These are phyloP conservation scores for Coffea humblotiana DNA, from an alignment of 305 asterid species.

Conservation along the genomic window DNA sequence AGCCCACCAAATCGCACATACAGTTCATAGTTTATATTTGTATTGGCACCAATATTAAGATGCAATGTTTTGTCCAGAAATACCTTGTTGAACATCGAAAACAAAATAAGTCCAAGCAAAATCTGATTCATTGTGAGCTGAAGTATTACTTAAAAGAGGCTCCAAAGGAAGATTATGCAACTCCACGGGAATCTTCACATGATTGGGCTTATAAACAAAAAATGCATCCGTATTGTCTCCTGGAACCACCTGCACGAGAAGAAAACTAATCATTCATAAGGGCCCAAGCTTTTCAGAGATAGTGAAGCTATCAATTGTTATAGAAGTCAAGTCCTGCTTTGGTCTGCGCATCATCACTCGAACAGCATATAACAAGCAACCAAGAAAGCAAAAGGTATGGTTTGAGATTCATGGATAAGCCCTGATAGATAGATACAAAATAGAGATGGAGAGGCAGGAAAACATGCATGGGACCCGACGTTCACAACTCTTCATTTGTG, in stretches of 20 bases:
- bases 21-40: conserved; percentile 53
- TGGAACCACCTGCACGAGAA: background rate
- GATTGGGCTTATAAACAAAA: background rate
- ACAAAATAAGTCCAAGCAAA: conserved; percentile 74
- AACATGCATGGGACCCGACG: no score
- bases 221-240: conserved; percentile 27
- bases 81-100: conserved; percentile 62
- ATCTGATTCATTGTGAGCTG: conserved; percentile 33
- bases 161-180: conserved; percentile 57
- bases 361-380: background rate
- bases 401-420: conserved; percentile 5
- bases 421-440: background rate
- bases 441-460: background rate
- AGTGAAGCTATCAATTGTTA: conserved; percentile 4
- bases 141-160: conserved; percentile 63
- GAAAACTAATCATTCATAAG: conserved; percentile 1
- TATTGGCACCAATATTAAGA: conserved; percentile 45
- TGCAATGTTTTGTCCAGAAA: conserved; percentile 70
- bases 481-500: no score
- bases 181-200: background rate
- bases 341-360: conserved; percentile 6
- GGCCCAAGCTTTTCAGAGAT: conserved; percentile 5
- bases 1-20: conserved; percentile 77
- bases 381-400: background rate
- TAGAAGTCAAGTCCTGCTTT: background rate